Base-by-base conservation (phyloP, 2,329 filamentous ascomycete genomes). In the Ophiostoma himal-ulmi region DNA sequence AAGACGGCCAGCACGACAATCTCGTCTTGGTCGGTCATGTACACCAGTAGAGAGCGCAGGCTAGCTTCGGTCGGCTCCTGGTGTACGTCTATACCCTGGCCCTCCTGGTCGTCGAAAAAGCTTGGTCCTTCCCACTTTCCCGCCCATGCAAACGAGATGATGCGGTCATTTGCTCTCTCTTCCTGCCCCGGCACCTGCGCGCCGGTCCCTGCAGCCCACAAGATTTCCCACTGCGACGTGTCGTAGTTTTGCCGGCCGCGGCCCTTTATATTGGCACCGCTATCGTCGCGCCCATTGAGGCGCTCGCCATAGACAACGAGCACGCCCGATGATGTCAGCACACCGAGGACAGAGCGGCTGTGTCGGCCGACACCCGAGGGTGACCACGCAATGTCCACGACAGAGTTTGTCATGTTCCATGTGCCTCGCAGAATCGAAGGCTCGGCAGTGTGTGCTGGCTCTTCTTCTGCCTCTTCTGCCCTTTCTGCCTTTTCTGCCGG, bases 361-460 rank as follows among this genome's bases (percentile, higher is more conserved):
- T 87, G 86, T 57, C 81, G 81, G 1, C 86, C 86, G n/a, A 88
- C 76, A 1, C 84, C 84, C n/a, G 78, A 78, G 0, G 86, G 85
- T n/a, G 85, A 88, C 86, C 86, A 88, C 67, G 81, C 83, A 26
- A 88, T 73, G 10, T 80, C 77, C 17, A 87, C 81, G 20, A 85
- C 81, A 73, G 88, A 85, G 72, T 85, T 86, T 74, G 88, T 79
- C 3, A 83, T 82, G 66, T 17, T 20, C 65, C 65, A 67, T 22
- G 65, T 44, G 65, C 65, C 65, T 14, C 39, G 37, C 8, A 67
- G 65, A 11, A 67, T 13, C 26, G 65, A 26, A 5, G 11, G n/a
- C 20, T 22, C 36, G 4, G 14, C 30, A 13, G 20, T 5, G 4
- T 20, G 30, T 39, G 34, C 30, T 37, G 26, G 34, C 44, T 48